Percentiles rank a stretch among this genome's conserved stretches.
These are phyloP conservation scores for Tubosaeta brunneosetosa DNA, from an alignment of 768 basidiomycete genomes.

Conservation along the genomic window DNA sequence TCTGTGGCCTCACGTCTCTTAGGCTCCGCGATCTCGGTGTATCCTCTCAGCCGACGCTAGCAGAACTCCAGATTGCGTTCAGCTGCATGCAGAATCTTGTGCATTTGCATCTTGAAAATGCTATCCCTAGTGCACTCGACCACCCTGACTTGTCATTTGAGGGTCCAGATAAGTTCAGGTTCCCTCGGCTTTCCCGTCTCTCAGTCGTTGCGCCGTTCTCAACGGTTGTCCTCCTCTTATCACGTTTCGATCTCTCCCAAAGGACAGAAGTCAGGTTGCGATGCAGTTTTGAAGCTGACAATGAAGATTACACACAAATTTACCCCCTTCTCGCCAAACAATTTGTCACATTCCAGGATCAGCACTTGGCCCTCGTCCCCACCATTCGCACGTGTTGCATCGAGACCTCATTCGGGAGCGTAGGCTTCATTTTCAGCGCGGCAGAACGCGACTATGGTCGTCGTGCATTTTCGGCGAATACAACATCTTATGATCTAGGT, in stretches of 20 bases:
- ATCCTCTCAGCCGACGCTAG: slow-evolving; percentile 20
- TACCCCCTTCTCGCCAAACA: slow-evolving; percentile 14
- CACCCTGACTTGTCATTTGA: not conserved
- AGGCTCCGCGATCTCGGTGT: slow-evolving; percentile 23
- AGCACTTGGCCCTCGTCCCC: not conserved
- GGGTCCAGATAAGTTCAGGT: not conserved
- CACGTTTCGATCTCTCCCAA: slow-evolving; percentile 4
- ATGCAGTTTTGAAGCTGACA: slow-evolving; percentile 6
- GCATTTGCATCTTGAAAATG: slow-evolving; percentile 30
- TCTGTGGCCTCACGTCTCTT: slow-evolving; percentile 31
- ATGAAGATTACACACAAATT: slow-evolving; percentile 6
- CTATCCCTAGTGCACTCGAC: slow-evolving; percentile 20
- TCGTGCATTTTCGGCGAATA: slow-evolving; percentile 7
- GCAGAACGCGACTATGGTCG: slow-evolving; percentile 5
- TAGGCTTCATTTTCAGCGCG: slow-evolving; percentile 18
- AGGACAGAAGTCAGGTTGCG: slow-evolving; percentile 16
- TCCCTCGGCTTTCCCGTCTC: slow-evolving; percentile 6
- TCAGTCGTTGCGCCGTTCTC: slow-evolving; percentile 5
- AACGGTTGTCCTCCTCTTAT: slow-evolving; percentile 3
- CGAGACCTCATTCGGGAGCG: slow-evolving; percentile 4
- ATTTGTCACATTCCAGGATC: slow-evolving; percentile 7
- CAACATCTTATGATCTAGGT: not conserved
- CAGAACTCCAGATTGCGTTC: slow-evolving; percentile 31
- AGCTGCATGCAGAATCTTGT: slow-evolving; percentile 31
- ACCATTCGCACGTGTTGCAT: slow-evolving; percentile 11